These are phyloP conservation scores for Linnemannia elongata DNA, from an alignment of 192 early-diverging fungal species.

Conservation along the genomic window DNA sequence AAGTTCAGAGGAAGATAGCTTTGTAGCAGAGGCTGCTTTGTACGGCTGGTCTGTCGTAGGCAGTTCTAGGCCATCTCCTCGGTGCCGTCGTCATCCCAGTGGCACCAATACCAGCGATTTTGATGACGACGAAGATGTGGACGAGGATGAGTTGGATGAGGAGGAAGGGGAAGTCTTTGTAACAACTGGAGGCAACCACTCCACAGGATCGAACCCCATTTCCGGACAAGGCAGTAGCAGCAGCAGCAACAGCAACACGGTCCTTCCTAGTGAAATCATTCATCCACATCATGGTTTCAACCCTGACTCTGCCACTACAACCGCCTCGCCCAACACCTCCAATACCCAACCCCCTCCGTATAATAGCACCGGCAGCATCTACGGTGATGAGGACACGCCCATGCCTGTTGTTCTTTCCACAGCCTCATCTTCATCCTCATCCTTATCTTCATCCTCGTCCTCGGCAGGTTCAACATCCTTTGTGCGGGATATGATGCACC, in stretches of 20 bases:
- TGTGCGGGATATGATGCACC: not conserved
- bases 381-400: not conserved
- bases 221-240: not conserved
- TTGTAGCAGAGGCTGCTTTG: not conserved
- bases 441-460: not conserved
- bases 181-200: not conserved
- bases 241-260: not conserved
- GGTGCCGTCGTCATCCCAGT: not conserved
- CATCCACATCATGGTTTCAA: not conserved
- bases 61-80: not conserved
- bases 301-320: not conserved
- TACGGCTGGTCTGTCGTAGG: not conserved
- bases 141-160: not conserved
- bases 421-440: not conserved
- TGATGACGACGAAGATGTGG: not conserved
- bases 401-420: not conserved
- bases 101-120: not conserved
- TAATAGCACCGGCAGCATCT: not conserved
- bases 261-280: not conserved
- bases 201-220: not conserved
- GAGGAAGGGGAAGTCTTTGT: not conserved
- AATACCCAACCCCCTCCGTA: not conserved
- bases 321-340: not conserved
- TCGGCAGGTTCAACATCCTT: not conserved
- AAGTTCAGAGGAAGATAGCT: not conserved